phyloP scores from a whole-genome alignment of 164 flowering plant species.

The Stephania japonica region DNA sequence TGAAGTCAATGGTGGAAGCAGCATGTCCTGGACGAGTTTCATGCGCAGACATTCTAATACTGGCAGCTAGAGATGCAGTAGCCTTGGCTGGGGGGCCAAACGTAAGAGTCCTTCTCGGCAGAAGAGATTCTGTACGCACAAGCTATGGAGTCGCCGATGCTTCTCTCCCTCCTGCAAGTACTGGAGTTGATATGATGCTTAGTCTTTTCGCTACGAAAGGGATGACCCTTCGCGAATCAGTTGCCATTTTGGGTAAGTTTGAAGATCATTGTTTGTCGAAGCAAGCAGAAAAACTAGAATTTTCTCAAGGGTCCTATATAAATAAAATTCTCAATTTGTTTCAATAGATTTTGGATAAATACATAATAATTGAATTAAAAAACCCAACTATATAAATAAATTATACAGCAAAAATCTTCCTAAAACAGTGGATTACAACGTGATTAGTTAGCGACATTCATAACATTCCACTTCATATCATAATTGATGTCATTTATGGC shows the following conservation, averaged over 20 bases:
- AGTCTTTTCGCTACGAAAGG: slow-evolving; percentile 32
- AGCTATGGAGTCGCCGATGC: slow-evolving; percentile 36
- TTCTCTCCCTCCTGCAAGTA: slow-evolving; percentile 30
- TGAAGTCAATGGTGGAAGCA: slow-evolving; percentile 38
- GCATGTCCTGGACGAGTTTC: slow-evolving; percentile 50
- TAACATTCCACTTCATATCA: not conserved
- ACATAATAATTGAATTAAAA: too few relatives aligned
- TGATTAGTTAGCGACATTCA: not conserved
- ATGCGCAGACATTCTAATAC: slow-evolving; percentile 42
- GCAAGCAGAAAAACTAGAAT: not conserved
- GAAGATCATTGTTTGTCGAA: not conserved
- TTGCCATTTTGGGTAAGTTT: slow-evolving; percentile 50
- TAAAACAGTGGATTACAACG: not conserved
- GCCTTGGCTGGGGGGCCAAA: slow-evolving; percentile 42
- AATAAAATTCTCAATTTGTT: not conserved
- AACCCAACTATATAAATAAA: not conserved
- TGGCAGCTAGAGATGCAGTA: slow-evolving; percentile 54
- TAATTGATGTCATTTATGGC: not conserved
- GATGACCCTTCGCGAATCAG: slow-evolving; percentile 44
- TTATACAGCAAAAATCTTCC: not conserved
- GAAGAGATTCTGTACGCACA: slow-evolving; percentile 35
- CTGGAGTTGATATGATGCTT: slow-evolving; percentile 34
- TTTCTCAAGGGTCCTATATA: too few relatives aligned
- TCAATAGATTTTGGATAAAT: not conserved
- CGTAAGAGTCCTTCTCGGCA: slow-evolving; percentile 43